These are phyloP conservation scores for Suillus ampliporus DNA, from an alignment of 768 basidiomycete genomes.

Conservation along the genomic window DNA sequence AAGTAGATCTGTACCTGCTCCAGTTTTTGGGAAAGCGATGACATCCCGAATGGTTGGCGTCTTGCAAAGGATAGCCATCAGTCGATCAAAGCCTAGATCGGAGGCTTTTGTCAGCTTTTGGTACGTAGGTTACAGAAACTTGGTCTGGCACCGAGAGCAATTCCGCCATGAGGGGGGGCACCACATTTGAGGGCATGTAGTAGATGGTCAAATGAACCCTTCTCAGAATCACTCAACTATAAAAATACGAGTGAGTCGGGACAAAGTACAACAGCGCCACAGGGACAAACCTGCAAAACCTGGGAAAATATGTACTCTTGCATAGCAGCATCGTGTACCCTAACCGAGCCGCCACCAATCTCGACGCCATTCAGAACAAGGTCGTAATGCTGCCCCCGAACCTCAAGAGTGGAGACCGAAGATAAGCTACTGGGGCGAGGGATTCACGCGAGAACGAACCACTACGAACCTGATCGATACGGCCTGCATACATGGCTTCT, in stretches of 20 bases:
- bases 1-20: conserved; percentile 80
- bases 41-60: conserved; percentile 91
- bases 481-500: conserved; percentile 71
- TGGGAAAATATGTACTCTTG: conserved; percentile 82
- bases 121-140: conserved; percentile 20
- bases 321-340: conserved; percentile 87
- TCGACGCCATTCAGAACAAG: conserved; percentile 93
- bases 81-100: conserved; percentile 82
- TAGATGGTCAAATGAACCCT: conserved; percentile 79
- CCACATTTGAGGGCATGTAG: conserved; percentile 87
- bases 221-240: conserved; percentile 77
- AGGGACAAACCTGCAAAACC: conserved; percentile 68
- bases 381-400: conserved; percentile 96
- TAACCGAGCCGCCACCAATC: conserved; percentile 92
- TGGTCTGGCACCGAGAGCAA: conserved; percentile 75
- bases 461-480: conserved; percentile 57
- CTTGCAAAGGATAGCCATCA: conserved; percentile 90
- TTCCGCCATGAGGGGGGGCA: conserved; percentile 95
- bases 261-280: conserved; percentile 17
- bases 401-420: conserved; percentile 47
- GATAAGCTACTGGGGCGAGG: conserved; percentile 9
- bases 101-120: conserved; percentile 15
- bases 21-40: conserved; percentile 95
- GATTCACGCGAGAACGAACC: neutral
- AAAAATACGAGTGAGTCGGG: conserved; percentile 17